Evolutionary conservation across 2,329 filamentous ascomycete genomes (phyloP), one percentile per base, ranked within the genome.

Genomic region (Xylariaceae sp.): DNA sequence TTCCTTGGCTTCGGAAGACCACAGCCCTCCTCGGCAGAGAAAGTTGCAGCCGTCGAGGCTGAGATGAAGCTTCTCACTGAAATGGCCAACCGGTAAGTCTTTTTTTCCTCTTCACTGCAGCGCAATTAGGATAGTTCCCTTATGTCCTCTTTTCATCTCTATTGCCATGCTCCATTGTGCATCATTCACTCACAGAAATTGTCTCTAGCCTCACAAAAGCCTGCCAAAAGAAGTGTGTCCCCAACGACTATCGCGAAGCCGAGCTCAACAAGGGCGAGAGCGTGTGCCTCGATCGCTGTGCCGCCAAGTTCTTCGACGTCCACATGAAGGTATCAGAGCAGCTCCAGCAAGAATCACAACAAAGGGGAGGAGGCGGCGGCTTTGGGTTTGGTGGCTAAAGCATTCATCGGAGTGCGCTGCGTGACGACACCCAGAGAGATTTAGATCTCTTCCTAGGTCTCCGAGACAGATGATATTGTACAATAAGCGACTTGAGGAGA

Each of bases 241-340:
- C 93, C 59, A 81, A 79, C 69, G 86, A 93, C 68, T 99, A 97
- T 85, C 91, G 92, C 73, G 94, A 99, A 80, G 86, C 84, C 73
- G 93, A 99, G 67, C 86, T 99, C 69, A 96, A 97, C 85, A 99
- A 99, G 81, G 95, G 92, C 81, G 94, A 99, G 78, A 92, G 89
- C 65, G 94, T 99, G 67, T 99, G 95, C 80, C 86, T 99, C 66
- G 94, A 99, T 79, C 91, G 94, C 70, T 99, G 95, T 78, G 90
- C 95, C 53, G 84, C 89, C 71, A 99, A 99, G 81, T 99, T 97
- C 81, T 97, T 99, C 78, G 93, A 97, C 67, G 92, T 96, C 69
- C 96, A 96, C 75, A 86, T 96, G 81, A 97, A 97, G 81, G 91
- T 97, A 55, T 93, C 89, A 68, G 92, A 97, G 78, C 91, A 95